Conservation (phyloP, 2,329 filamentous ascomycete species). For the Metarhizium robertsii region DNA sequence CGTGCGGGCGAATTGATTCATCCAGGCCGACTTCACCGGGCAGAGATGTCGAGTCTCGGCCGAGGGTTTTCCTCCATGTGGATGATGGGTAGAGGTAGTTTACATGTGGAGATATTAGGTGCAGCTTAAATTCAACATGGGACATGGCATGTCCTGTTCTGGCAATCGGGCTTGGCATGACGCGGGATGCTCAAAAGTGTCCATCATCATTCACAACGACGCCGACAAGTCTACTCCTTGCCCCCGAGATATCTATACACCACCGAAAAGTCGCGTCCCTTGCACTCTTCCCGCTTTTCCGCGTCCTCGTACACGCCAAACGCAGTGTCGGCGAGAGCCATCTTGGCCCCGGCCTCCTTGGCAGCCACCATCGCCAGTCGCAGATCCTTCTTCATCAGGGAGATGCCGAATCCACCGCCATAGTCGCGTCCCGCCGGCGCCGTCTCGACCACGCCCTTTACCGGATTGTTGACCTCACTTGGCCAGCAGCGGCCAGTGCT, state of each 20-base stretch:
- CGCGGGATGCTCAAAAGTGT: not conserved
- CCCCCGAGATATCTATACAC: slow-evolving; percentile 64
- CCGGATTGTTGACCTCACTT: slow-evolving; percentile 90
- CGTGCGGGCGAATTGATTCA: too few relatives aligned
- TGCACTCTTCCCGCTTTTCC: slow-evolving; percentile 49
- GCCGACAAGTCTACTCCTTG: slow-evolving; percentile 25
- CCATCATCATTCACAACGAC: not conserved
- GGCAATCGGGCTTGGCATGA: too few relatives aligned
- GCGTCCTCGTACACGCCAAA: slow-evolving; percentile 59
- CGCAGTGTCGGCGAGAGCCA: slow-evolving; percentile 56
- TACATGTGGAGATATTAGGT: too few relatives aligned
- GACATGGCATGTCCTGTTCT: too few relatives aligned
- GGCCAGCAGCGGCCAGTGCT: slow-evolving; percentile 96
- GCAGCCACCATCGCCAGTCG: slow-evolving; percentile 65
- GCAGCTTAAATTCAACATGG: too few relatives aligned
- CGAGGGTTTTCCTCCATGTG: too few relatives aligned
- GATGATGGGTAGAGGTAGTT: too few relatives aligned
- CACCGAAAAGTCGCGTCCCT: slow-evolving; percentile 71
- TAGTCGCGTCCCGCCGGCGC: slow-evolving; percentile 72
- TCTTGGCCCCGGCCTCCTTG: slow-evolving; percentile 52
- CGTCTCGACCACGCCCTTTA: slow-evolving; percentile 69
- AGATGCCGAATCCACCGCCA: slow-evolving; percentile 65
- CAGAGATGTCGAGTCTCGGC: too few relatives aligned
- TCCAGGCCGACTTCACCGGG: too few relatives aligned
- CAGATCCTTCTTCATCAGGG: slow-evolving; percentile 74